Evolutionary conservation across 441 rosid species (phyloP).

Genomic region (Rhodomyrtus psidioides): DNA sequence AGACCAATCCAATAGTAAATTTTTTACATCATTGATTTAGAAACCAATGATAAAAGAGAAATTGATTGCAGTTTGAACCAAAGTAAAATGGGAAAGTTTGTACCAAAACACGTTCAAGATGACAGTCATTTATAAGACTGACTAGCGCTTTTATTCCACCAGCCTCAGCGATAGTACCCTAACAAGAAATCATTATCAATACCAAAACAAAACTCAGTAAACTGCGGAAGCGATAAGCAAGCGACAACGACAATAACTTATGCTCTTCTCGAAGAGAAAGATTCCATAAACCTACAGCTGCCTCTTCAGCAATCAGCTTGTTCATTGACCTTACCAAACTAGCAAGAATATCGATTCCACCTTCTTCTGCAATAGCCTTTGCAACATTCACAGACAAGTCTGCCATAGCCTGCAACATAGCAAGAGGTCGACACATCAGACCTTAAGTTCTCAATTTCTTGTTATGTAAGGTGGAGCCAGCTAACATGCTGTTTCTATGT

Average conservation of each 20-base stretch:
- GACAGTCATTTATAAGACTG: conserved; percentile 46
- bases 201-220: not conserved
- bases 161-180: conserved; percentile 89
- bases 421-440: not conserved
- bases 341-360: conserved; percentile 73
- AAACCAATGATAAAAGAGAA: not conserved
- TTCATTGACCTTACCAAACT: conserved; percentile 81
- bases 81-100: conserved; percentile 4
- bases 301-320: too few relatives aligned
- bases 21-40: not conserved
- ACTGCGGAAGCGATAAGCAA: not conserved
- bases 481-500: not conserved
- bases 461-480: too few relatives aligned
- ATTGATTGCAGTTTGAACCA: conserved; percentile 3
- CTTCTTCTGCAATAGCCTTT: conserved; percentile 84
- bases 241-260: conserved; percentile 13
- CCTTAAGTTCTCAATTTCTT: too few relatives aligned
- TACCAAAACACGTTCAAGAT: not conserved
- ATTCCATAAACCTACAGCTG: too few relatives aligned
- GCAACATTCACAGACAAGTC: conserved; percentile 88
- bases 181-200: conserved; percentile 1
- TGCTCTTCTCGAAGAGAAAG: too few relatives aligned
- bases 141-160: conserved; percentile 62
- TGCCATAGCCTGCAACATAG: conserved; percentile 61
- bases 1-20: not conserved